Evolutionary conservation across 768 basidiomycete species (phyloP).

Genomic region (Agaricus sinodeliciosus): DNA sequence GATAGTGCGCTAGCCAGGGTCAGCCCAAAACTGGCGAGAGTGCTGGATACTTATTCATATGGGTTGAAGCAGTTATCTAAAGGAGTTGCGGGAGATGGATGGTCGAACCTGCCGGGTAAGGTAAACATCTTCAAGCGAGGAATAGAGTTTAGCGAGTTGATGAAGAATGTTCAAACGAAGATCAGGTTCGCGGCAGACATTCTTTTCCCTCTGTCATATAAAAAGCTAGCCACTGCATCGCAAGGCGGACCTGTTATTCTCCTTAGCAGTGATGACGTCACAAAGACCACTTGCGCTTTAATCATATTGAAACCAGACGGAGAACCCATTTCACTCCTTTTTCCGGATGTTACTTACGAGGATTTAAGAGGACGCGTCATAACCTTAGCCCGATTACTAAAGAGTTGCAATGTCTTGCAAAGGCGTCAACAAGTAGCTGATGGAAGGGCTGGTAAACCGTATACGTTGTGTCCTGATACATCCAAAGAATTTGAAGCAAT

Average conservation of each 20-base stretch:
- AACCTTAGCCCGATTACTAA: background rate
- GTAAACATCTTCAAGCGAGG: background rate
- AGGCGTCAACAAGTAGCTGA: background rate
- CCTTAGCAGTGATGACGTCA: background rate
- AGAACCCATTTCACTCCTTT: background rate
- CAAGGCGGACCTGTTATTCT: background rate
- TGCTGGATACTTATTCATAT: background rate
- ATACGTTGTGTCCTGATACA: background rate
- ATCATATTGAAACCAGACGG: background rate
- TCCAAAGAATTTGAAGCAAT: background rate
- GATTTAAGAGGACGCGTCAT: background rate
- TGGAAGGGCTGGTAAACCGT: background rate
- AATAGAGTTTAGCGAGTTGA: background rate
- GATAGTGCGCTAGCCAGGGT: background rate
- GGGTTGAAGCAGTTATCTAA: background rate
- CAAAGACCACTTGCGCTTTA: background rate
- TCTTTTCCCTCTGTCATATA: background rate
- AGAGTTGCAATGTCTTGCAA: background rate
- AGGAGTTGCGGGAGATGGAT: background rate
- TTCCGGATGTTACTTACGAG: background rate
- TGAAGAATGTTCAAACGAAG: background rate
- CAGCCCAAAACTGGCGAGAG: background rate
- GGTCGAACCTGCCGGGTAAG: background rate
- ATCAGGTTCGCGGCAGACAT: background rate
- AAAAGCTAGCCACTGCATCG: background rate